A percentile compares a stretch with the other conserved stretches of the same genome.
Conservation (phyloP, 805 yeast genomes). For the Helenozyma rhizophorensis region DNA sequence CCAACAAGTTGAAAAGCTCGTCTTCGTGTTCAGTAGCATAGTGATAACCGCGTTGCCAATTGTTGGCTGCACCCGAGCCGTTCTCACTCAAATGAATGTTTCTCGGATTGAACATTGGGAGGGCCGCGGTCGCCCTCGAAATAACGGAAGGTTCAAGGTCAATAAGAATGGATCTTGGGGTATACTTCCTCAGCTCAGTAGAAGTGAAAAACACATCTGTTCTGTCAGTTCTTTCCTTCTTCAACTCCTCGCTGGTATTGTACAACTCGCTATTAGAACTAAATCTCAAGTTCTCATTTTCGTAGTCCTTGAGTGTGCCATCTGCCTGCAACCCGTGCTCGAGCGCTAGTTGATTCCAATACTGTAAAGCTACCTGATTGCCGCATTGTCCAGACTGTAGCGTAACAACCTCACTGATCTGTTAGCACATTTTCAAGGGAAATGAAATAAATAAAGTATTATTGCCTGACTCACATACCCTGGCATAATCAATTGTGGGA, state of each 20-base stretch:
- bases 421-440: slow-evolving; percentile 18
- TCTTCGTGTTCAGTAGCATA: slow-evolving; percentile 69
- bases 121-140: slow-evolving; percentile 48
- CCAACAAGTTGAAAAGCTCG: slow-evolving; percentile 75
- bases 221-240: slow-evolving; percentile 51
- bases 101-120: slow-evolving; percentile 75
- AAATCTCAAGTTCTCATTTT: slow-evolving; percentile 19
- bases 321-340: slow-evolving; percentile 83
- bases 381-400: slow-evolving; percentile 92
- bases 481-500: slow-evolving; percentile 15
- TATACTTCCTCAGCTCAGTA: slow-evolving; percentile 69
- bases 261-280: slow-evolving; percentile 6
- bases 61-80: slow-evolving; percentile 94
- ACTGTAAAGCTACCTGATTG: slow-evolving; percentile 88
- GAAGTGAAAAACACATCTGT: slow-evolving; percentile 80
- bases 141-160: slow-evolving; percentile 92
- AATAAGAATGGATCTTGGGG: slow-evolving; percentile 81
- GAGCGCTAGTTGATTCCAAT: slow-evolving; percentile 82
- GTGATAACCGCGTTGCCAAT: slow-evolving; percentile 88
- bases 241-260: slow-evolving; percentile 2
- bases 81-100: slow-evolving; percentile 73
- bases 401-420: slow-evolving; percentile 57
- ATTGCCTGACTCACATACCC: slow-evolving; percentile 19
- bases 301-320: slow-evolving; percentile 46
- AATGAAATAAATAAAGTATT: background rate